Percentiles rank a stretch among this genome's conserved stretches.
These are phyloP conservation scores for Naganishia randhawae DNA, from an alignment of 768 basidiomycete genomes.

Conservation along the genomic window DNA sequence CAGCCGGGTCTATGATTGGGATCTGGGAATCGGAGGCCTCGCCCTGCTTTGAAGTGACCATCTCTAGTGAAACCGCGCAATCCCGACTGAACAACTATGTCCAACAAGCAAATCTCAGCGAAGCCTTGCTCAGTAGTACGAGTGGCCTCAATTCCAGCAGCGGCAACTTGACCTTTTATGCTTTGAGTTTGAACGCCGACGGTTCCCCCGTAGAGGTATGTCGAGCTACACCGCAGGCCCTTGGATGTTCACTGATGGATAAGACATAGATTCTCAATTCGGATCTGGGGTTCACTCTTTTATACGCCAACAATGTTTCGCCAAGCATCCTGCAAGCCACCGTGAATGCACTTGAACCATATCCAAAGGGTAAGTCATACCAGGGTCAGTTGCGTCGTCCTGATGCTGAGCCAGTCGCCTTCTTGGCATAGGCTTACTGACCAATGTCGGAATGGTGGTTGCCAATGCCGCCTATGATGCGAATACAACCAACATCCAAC, in stretches of 20 bases:
- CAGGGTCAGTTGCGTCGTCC: background rate
- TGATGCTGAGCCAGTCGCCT: background rate
- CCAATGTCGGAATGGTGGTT: constrained; percentile 56
- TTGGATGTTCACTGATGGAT: background rate
- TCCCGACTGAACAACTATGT: constrained; percentile 52
- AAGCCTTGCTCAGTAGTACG: constrained; percentile 40
- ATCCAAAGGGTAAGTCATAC: constrained; percentile 52
- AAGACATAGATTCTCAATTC: constrained; percentile 51
- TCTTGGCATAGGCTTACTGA: constrained; percentile 52
- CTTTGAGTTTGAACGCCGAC: constrained; percentile 52
- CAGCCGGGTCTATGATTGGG: constrained; percentile 32
- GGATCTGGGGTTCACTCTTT: constrained; percentile 54
- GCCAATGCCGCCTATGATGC: constrained; percentile 56
- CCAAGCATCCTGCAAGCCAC: constrained; percentile 51
- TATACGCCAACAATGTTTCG: constrained; percentile 53
- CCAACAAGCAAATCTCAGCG: constrained; percentile 48
- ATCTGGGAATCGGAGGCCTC: constrained; percentile 53
- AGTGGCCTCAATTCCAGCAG: constrained; percentile 33
- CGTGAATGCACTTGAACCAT: constrained; percentile 53
- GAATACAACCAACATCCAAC: constrained; percentile 53
- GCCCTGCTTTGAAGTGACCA: constrained; percentile 52
- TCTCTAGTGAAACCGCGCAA: constrained; percentile 46
- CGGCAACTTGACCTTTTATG: constrained; percentile 52
- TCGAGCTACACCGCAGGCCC: background rate
- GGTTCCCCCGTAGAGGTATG: constrained; percentile 53